phyloP scores from a whole-genome alignment of 2,329 filamentous ascomycete genomes.

The Stemphylium lycopersici region DNA sequence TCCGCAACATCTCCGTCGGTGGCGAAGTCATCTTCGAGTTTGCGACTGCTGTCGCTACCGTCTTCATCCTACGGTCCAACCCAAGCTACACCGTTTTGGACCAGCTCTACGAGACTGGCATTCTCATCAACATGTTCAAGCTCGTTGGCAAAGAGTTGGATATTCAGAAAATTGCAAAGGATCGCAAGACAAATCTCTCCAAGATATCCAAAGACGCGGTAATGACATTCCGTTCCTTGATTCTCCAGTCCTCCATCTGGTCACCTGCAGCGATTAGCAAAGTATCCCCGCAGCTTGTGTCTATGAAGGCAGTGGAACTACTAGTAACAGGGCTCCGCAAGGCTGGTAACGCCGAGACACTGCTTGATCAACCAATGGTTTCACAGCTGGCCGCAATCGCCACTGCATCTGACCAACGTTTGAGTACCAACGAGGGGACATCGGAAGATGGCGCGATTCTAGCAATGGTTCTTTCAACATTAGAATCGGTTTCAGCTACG shows the following conservation, averaged over 20 bases:
- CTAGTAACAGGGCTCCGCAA: constrained; percentile 60
- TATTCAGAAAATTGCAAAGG: constrained; percentile 66
- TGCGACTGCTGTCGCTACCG: constrained; percentile 66
- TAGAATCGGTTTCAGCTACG: constrained; percentile 59
- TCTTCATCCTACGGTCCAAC: constrained; percentile 67
- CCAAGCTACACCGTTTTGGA: constrained; percentile 65
- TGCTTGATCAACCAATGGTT: constrained; percentile 50
- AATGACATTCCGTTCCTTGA: constrained; percentile 58
- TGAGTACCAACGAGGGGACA: constrained; percentile 19
- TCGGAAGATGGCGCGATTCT: constrained; percentile 39
- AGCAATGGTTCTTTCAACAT: constrained; percentile 55
- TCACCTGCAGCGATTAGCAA: constrained; percentile 56
- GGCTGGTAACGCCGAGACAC: constrained; percentile 54
- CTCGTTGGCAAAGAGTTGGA: constrained; percentile 61
- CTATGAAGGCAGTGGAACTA: constrained; percentile 67
- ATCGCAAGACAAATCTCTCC: constrained; percentile 72
- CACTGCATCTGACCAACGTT: constrained; percentile 19
- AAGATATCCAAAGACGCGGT: constrained; percentile 66
- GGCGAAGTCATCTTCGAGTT: constrained; percentile 61
- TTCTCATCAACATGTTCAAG: constrained; percentile 61
- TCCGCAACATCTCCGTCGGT: constrained; percentile 61
- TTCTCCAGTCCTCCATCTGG: constrained; percentile 67
- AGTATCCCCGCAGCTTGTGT: constrained; percentile 68
- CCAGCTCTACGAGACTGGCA: constrained; percentile 62
- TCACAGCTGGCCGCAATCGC: constrained; percentile 55